A percentile compares a stretch with the other conserved stretches of the same genome.
Evolutionary conservation across 805 yeast genomes (phyloP).

Genomic region (Suhomyces sp.): DNA sequence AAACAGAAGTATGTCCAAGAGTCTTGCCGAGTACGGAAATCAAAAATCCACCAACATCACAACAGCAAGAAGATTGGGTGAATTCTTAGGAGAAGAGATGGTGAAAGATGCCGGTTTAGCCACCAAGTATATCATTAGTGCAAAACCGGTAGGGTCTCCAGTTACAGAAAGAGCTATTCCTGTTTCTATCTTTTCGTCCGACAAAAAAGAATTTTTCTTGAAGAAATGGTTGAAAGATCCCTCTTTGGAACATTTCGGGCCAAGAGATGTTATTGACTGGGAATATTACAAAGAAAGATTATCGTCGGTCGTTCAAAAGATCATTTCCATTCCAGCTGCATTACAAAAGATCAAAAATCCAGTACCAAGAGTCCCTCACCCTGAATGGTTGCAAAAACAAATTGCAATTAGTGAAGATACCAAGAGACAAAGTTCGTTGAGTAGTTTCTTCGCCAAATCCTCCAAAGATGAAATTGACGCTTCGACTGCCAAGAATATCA

Average conservation of each 20-base stretch:
- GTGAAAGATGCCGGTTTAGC: slow-evolving; percentile 95
- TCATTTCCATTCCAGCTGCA: slow-evolving; percentile 96
- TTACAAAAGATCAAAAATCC: slow-evolving; percentile 85
- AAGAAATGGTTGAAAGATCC: slow-evolving; percentile 87
- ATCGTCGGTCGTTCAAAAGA: slow-evolving; percentile 90
- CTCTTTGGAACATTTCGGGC: slow-evolving; percentile 75
- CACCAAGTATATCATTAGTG: slow-evolving; percentile 88
- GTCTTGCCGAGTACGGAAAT: slow-evolving; percentile 80
- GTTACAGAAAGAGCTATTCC: slow-evolving; percentile 97
- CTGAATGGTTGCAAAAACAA: slow-evolving; percentile 81
- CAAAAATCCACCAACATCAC: slow-evolving; percentile 95
- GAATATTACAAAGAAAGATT: slow-evolving; percentile 84
- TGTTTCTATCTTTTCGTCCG: slow-evolving; percentile 91
- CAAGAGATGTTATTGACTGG: slow-evolving; percentile 91
- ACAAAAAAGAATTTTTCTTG: slow-evolving; percentile 70
- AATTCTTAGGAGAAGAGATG: slow-evolving; percentile 93
- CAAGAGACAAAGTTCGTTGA: slow-evolving; percentile 66
- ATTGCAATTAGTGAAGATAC: slow-evolving; percentile 61
- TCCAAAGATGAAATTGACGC: slow-evolving; percentile 34
- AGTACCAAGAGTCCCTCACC: slow-evolving; percentile 90
- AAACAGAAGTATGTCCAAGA: slow-evolving; percentile 91
- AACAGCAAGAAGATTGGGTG: slow-evolving; percentile 90
- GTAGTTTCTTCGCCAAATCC: slow-evolving; percentile 52
- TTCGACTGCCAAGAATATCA: slow-evolving; percentile 55
- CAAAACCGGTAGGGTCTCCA: slow-evolving; percentile 79